Evolutionary conservation across 805 yeast species (phyloP).

Genomic region (Ogataea nakhonphanomensis): DNA sequence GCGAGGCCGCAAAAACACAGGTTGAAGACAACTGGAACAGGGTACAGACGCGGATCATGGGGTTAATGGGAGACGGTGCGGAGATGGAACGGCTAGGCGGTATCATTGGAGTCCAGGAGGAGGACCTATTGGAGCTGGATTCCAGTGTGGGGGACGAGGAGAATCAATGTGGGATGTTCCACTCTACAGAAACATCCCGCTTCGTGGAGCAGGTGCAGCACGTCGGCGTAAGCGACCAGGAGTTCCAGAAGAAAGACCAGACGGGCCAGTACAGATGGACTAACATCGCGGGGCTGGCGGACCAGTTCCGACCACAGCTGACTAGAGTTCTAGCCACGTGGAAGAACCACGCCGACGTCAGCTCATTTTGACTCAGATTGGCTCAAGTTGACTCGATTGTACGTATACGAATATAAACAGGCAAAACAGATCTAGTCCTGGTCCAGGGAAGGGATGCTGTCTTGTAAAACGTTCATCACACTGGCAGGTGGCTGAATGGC

Average conservation of each 20-base stretch:
- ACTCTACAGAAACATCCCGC: conserved; percentile 7
- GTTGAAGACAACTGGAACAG: conserved; percentile 42
- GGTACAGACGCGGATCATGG: conserved; percentile 31
- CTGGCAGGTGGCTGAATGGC: conserved; percentile 87
- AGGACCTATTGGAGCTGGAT: conserved; percentile 45
- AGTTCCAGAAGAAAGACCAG: conserved; percentile 21
- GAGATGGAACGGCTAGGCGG: conserved; percentile 8
- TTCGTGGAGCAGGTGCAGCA: conserved; percentile 17
- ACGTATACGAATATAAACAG: neutral
- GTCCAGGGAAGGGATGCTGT: conserved; percentile 28
- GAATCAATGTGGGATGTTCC: conserved; percentile 9
- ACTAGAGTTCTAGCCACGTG: conserved; percentile 10
- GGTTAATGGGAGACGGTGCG: conserved; percentile 4
- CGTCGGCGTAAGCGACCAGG: conserved; percentile 15
- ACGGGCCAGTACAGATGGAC: conserved; percentile 19
- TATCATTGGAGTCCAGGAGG: conserved; percentile 37
- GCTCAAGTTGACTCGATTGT: too few relatives aligned
- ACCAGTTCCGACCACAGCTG: conserved; percentile 15
- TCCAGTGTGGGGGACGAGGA: conserved; percentile 23
- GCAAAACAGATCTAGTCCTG: conserved; percentile 17
- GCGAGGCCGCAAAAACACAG: conserved; percentile 24
- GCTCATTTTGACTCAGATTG: neutral
- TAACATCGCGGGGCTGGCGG: conserved; percentile 21
- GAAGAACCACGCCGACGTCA: neutral
- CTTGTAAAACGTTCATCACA: conserved; percentile 63